Conservation (phyloP, 2,329 filamentous ascomycete species). For the Botrytis elliptica region DNA sequence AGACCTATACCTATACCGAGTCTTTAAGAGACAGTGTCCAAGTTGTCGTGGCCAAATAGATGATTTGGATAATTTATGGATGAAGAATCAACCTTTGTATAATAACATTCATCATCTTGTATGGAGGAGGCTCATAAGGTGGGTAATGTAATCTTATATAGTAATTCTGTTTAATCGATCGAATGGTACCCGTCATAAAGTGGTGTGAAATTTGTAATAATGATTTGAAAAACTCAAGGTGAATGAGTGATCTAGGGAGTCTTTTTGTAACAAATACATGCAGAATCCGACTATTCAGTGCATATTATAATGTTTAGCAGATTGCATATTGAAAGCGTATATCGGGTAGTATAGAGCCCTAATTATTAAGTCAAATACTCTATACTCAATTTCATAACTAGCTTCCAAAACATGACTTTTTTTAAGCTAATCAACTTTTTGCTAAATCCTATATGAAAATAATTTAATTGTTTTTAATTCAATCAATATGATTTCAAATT, state of each 20-base stretch:
- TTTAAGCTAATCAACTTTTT: too few species aligned
- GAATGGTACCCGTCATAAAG: background rate
- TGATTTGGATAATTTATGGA: background rate
- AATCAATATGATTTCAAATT: too few species aligned
- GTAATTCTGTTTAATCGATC: background rate
- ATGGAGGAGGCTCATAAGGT: background rate
- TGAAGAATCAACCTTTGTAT: background rate
- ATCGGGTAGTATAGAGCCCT: background rate
- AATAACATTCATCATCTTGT: too few species aligned
- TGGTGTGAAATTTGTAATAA: background rate
- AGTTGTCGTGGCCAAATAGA: background rate
- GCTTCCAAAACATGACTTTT: too few species aligned
- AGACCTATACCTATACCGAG: conserved; percentile 2
- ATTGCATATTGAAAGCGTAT: background rate
- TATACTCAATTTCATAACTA: background rate
- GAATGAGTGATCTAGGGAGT: too few species aligned
- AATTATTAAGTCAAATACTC: background rate
- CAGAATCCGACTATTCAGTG: background rate
- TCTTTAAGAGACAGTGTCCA: conserved; percentile 4
- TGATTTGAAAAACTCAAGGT: background rate
- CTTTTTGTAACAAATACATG: background rate
- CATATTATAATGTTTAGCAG: background rate
- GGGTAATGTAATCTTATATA: background rate
- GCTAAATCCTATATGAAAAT: too few species aligned
- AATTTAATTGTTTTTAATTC: too few species aligned